A percentile compares a stretch with the other conserved stretches of the same genome.
These are phyloP conservation scores for Delonix regia DNA, from an alignment of 306 rosid species.

Conservation along the genomic window DNA sequence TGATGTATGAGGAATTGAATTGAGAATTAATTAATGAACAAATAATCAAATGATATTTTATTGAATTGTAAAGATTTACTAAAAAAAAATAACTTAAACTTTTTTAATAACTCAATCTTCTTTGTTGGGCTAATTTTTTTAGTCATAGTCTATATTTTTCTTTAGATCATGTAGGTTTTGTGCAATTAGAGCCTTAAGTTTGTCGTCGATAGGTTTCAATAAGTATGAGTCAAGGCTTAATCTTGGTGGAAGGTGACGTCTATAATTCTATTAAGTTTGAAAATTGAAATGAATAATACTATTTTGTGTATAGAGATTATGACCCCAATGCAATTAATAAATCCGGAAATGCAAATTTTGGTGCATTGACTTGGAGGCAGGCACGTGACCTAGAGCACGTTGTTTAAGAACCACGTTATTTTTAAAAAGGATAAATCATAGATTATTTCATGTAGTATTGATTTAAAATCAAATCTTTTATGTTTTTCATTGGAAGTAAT, in stretches of 20 bases:
- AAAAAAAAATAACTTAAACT: too few relatives aligned
- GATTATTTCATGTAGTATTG: not conserved
- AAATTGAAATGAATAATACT: not conserved
- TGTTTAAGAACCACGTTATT: not conserved
- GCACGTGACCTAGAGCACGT: not conserved
- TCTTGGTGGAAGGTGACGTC: not conserved
- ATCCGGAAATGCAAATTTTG: not conserved
- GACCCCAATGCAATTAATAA: conserved; percentile 4
- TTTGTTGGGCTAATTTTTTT: not conserved
- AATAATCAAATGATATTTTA: too few relatives aligned
- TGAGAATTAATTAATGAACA: too few relatives aligned
- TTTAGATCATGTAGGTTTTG: not conserved
- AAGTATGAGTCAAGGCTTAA: not conserved
- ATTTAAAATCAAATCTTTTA: not conserved
- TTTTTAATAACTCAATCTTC: not conserved
- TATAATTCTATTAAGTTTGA: not conserved
- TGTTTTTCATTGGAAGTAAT: not conserved
- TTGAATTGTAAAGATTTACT: too few relatives aligned
- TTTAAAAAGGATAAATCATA: not conserved
- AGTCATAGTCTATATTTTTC: not conserved
- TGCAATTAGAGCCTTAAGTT: not conserved
- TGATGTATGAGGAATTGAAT: too few relatives aligned
- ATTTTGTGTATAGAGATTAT: not conserved
- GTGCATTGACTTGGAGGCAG: not conserved
- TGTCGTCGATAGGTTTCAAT: not conserved